A percentile compares a stretch with the other conserved stretches of the same genome.
Evolutionary conservation across 257 asterid species (phyloP).

Genomic region (Nicotiana otophora): DNA sequence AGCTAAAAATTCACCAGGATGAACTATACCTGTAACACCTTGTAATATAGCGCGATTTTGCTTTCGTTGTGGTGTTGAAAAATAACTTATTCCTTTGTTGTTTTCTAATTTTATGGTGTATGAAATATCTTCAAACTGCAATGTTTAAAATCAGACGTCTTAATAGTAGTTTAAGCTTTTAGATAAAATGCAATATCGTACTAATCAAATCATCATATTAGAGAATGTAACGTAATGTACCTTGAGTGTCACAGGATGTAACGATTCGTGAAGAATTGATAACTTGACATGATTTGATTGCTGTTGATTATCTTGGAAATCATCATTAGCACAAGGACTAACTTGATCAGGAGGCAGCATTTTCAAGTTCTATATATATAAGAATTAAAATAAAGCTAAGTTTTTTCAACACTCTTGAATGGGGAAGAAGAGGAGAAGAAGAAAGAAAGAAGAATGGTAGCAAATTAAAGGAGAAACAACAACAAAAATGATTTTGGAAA

Average conservation of each 20-base stretch:
- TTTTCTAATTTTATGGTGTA: constrained; percentile 37
- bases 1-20: constrained; percentile 74
- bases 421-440: background rate
- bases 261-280: constrained; percentile 43
- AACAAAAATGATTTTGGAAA: background rate
- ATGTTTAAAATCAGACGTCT: background rate
- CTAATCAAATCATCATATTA: too few species aligned
- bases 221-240: constrained; percentile 11
- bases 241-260: constrained; percentile 57
- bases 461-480: background rate
- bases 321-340: constrained; percentile 35
- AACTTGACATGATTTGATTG: constrained; percentile 19
- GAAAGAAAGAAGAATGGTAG: background rate
- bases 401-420: background rate
- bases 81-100: constrained; percentile 15
- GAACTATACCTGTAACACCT: constrained; percentile 51
- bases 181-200: too few species aligned
- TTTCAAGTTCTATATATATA: too few species aligned
- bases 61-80: constrained; percentile 38
- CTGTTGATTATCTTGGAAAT: constrained; percentile 11
- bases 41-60: constrained; percentile 36
- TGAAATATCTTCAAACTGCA: constrained; percentile 71
- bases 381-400: too few species aligned
- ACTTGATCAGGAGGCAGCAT: constrained; percentile 5
- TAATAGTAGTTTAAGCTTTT: too few species aligned